Evolutionary conservation across 2,329 filamentous ascomycete species (phyloP), one percentile per base, ranked within the genome.

Genomic region (Fusarium algeriense): DNA sequence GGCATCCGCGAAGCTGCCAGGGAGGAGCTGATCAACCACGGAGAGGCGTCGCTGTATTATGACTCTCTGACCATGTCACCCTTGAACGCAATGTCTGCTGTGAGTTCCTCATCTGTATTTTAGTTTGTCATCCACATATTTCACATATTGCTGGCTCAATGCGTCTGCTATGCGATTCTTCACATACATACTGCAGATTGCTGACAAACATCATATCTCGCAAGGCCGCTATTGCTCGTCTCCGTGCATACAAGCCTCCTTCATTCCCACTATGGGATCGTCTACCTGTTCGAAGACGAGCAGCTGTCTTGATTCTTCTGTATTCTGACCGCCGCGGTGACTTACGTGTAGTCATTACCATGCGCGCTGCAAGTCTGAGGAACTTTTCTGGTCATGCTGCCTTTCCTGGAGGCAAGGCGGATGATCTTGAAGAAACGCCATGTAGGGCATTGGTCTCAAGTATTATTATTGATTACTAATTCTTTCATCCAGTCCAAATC

Each of bases 311-410:
- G 58, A 87, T 98, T 52, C 87, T 98, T 56, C 87, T 98, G 3
- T 98, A 96, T 79, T 93, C 94, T 38, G 95, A 98, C 80, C 87
- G 88, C 45, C 85, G 87, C 69, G 95, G 95, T 43, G 92, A 97
- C 73, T 83, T 98, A 64, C 88, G 89, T 20, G 89, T 92, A 54
- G 90, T 92, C 35, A 85, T 92, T 65, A 92, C 90, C 19, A 91
- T 92, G 87, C 87, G 90, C 54, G 89, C 90, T 19, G 85, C 88
- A 20, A 89, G 84, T 44, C 79, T 92, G 73, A 83, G 90, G 62
- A 91, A 85, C 76, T 92, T 90, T 82, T 93, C 92, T n/a, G 94
- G 94, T 28, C 94, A 97, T 77, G 94, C 93, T 26, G 94, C 94
- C 37, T 89, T 97, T 58, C 94, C 94, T 0, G 94, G 94, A 56